Conservation (phyloP, 2,329 filamentous ascomycete species). For the Teratosphaeria viscida region DNA sequence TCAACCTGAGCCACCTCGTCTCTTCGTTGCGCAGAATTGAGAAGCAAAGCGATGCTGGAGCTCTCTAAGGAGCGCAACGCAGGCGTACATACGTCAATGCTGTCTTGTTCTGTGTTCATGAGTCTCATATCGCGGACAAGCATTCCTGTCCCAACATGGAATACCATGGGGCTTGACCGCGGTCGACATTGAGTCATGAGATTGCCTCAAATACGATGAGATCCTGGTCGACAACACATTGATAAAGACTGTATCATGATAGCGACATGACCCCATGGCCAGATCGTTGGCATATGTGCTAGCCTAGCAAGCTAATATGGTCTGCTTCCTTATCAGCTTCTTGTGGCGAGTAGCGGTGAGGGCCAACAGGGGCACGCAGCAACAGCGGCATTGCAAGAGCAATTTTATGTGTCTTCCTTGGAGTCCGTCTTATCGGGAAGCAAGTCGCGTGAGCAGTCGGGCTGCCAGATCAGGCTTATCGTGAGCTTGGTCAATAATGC, state of each 20-base stretch:
- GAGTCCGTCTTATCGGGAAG: not conserved
- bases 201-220: not conserved
- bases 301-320: not conserved
- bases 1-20: not conserved
- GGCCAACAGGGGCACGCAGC: not conserved
- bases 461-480: not conserved
- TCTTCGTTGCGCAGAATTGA: not conserved
- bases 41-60: not conserved
- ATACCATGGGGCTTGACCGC: not conserved
- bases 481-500: not conserved
- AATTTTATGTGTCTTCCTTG: not conserved
- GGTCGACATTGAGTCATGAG: not conserved
- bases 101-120: not conserved
- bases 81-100: not conserved
- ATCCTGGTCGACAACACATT: not conserved
- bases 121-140: not conserved
- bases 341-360: not conserved
- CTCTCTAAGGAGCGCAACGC: not conserved
- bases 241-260: not conserved
- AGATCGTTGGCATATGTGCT: not conserved
- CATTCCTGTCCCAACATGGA: not conserved
- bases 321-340: not conserved
- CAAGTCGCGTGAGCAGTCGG: not conserved
- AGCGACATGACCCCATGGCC: not conserved
- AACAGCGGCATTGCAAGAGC: not conserved